Evolutionary conservation across 352 stramenopile genomes (phyloP).

Genomic region (Blastocystis sp.): DNA sequence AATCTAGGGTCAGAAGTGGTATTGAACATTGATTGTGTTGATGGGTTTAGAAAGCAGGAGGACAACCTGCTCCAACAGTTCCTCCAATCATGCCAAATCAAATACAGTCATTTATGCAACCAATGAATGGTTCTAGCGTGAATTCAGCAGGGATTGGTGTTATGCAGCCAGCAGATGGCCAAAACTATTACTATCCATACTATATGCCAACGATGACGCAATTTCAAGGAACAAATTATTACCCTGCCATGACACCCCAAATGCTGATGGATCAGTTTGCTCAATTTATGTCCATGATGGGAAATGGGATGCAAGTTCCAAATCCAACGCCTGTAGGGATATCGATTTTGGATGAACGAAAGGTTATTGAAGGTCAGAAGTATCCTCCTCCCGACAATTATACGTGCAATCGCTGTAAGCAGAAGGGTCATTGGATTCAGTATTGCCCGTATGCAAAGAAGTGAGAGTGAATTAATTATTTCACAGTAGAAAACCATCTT

Average conservation of each 20-base stretch:
- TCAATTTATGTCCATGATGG: slow-evolving; percentile 49
- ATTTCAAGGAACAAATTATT: too few species aligned
- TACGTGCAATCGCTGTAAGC: slow-evolving; percentile 46
- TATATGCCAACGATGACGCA: background rate
- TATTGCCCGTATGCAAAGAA: slow-evolving; percentile 57
- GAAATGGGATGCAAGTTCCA: background rate
- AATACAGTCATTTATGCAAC: background rate
- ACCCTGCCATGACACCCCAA: background rate
- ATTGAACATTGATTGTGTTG: background rate
- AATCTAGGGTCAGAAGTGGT: background rate
- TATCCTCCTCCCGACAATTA: slow-evolving; percentile 57
- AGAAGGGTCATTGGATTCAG: slow-evolving; percentile 62
- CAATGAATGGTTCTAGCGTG: background rate
- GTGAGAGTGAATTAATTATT: background rate
- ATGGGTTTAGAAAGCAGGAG: background rate
- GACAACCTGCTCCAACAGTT: background rate
- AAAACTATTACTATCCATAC: slow-evolving; percentile 35
- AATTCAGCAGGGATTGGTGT: background rate
- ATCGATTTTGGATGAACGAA: background rate
- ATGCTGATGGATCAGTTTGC: slow-evolving; percentile 41
- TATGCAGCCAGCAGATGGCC: background rate
- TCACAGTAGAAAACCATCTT: background rate
- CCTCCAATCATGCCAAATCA: background rate
- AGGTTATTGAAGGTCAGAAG: slow-evolving; percentile 60
- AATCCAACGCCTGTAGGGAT: background rate